Base-by-base conservation (phyloP, 2,329 filamentous ascomycete genomes). In the Aureobasidium pullulans region DNA sequence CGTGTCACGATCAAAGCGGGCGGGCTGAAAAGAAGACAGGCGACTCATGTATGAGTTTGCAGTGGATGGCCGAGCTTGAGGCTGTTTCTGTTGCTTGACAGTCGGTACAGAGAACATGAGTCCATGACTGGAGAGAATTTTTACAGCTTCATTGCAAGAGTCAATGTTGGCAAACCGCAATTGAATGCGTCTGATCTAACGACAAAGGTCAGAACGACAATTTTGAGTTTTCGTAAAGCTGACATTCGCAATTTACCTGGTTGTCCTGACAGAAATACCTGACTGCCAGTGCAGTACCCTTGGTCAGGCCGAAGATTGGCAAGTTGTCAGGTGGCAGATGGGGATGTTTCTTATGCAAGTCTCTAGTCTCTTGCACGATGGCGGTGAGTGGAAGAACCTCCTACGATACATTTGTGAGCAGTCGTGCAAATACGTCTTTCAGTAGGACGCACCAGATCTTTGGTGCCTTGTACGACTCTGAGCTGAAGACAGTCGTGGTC, bases 251-350 rank as follows among this genome's bases (percentile, higher is more conserved):
- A 50, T 57, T 48, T 59, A 76, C 75, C 69, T 69, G 70, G 40
- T 68, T 65, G 57, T 72, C 66, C n/a, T 69, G 63, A 15, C 72
- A 54, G 43, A 66, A 67, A 64, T 75, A 77, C 56, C 75, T 68
- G 13, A 79, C 64, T 10, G 75, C 77, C 2, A 79, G 63, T 3
- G 72, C 62, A 4, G 71, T 67, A 23, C 68, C 69, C 50, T 72
- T 73, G 9, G 71, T 68, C 34, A 78, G 72, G 36, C 71, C 76
- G 46, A 73, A 75, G n/a, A 78, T 72, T 5, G 76, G 75, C 2
- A 79, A 67, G 56, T 76, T 71, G 9, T 78, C 75, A 19, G 42
- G 42, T 8, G 23, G n/a, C 15, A n/a, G 19, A 19, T 32, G n/a
- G 1, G 42, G 54, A 1, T 48, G 19, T 19, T 34, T 32, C 23